Base-by-base conservation (phyloP, 768 basidiomycete genomes). In the Kwoniella bestiolae region DNA sequence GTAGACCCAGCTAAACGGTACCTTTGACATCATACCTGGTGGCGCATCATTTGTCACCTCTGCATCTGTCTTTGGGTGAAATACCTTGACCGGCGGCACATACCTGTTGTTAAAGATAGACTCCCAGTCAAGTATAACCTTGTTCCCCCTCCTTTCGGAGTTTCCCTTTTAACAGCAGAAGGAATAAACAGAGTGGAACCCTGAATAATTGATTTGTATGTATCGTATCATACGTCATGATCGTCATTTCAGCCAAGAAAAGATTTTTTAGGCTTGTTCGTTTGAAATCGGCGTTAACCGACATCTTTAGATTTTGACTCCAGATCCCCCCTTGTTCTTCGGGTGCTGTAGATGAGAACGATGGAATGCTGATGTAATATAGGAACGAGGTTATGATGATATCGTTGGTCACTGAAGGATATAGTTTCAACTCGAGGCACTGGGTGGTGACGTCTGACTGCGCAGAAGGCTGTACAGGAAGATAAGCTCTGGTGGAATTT, bases 11-110 rank as follows among this genome's bases (percentile, higher is more conserved):
- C 26, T 55, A 38, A 55, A 26, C 52, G 52, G 52, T 55, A 55
- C 52, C 52, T 55, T 55, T 55, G 52, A 55, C 52, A 55, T 55
- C 52, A 55, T 55, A 34, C 25, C 5, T 12, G 32, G 52, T 55
- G 52, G 52, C 52, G 52, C 52, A 25, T 21, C n/a, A 47, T 7
- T 21, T 47, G 6, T n/a, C n/a, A n/a, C n/a, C n/a, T n/a, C n/a
- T n/a, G n/a, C n/a, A n/a, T n/a, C n/a, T n/a, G n/a, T n/a, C n/a
- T n/a, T n/a, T n/a, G 7, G 26, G 7, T 29, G 18, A 16, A 34
- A 5, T 16, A 11, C 26, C 14, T 55, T 5, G 6, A 23, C 52
- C 52, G 52, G 52, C 52, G 52, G 52, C 52, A 55, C 16, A 21
- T 32, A 41, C 18, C 38, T 8, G 8, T 8, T 41, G 8, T 41